These are phyloP conservation scores for Talaromyces sp. DNA, from an alignment of 2,329 filamentous ascomycete species.

Conservation along the genomic window DNA sequence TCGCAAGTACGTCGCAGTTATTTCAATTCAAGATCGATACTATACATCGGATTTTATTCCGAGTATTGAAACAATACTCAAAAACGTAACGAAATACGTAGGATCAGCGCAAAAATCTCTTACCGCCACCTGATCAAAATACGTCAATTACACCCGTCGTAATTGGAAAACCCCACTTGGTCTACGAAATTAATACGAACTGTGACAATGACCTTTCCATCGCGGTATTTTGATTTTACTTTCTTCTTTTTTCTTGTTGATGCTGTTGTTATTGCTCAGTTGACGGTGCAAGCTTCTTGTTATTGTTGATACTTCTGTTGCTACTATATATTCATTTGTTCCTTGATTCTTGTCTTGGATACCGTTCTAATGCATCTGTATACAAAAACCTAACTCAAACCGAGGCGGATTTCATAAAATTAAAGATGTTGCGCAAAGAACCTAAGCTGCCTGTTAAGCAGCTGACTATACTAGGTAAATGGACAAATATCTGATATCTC, in stretches of 20 bases:
- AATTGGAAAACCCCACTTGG: neutral
- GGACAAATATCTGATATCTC: neutral
- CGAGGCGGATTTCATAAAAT: neutral
- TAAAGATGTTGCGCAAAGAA: slow-evolving; percentile 25
- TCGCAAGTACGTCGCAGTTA: no score
- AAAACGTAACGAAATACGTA: neutral
- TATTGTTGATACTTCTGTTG: neutral
- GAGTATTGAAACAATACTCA: neutral
- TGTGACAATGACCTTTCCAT: neutral
- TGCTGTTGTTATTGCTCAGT: neutral
- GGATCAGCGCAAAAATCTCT: slow-evolving; percentile 2
- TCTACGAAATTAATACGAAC: neutral
- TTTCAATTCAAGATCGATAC: no score
- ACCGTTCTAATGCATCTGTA: neutral
- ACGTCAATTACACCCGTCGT: slow-evolving; percentile 8
- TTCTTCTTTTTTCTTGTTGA: neutral
- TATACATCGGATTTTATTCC: neutral
- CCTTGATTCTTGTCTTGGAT: neutral
- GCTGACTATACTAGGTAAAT: slow-evolving; percentile 70
- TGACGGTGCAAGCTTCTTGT: neutral
- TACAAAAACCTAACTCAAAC: neutral
- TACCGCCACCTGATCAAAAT: slow-evolving; percentile 11
- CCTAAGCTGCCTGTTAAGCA: slow-evolving; percentile 73
- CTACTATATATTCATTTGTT: neutral
- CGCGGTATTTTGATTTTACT: neutral